Evolutionary conservation across 148 eudicot genomes (phyloP).

Genomic region (Suaeda aralocaspica): DNA sequence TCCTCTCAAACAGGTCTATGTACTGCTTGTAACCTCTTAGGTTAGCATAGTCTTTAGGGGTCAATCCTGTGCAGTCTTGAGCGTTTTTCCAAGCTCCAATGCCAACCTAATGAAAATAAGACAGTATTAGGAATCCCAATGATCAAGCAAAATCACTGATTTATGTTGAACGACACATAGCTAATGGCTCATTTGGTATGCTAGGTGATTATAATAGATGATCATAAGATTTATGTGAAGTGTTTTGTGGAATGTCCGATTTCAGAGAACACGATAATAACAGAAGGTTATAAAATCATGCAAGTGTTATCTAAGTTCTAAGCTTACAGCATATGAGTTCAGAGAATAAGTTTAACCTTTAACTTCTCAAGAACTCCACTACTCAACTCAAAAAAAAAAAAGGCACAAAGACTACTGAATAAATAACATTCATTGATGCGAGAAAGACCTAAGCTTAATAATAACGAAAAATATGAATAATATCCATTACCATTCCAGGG

Average conservation of each 20-base stretch:
- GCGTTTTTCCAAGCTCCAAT: conserved; percentile 73
- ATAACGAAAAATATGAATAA: not conserved
- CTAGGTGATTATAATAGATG: not conserved
- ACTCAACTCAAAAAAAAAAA: no score
- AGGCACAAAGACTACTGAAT: no score
- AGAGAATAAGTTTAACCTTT: not conserved
- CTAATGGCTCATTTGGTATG: not conserved
- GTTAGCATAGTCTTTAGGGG: conserved; percentile 77
- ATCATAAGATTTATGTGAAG: not conserved
- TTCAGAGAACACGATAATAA: not conserved
- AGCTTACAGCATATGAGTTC: not conserved
- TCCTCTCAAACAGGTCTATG: conserved; percentile 49
- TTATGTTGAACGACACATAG: not conserved
- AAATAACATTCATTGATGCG: no score
- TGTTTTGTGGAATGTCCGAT: not conserved
- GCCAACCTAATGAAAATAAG: conserved; percentile 56
- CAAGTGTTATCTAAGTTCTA: not conserved
- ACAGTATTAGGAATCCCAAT: not conserved
- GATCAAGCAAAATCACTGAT: not conserved
- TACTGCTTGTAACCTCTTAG: conserved; percentile 63
- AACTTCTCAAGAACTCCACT: no score
- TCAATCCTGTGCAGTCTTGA: conserved; percentile 66
- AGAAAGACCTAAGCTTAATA: no score
- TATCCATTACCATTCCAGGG: conserved; percentile 62
- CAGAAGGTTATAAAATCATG: no score